Conservation (phyloP, 306 rosid species). For the Fagus crenata region DNA sequence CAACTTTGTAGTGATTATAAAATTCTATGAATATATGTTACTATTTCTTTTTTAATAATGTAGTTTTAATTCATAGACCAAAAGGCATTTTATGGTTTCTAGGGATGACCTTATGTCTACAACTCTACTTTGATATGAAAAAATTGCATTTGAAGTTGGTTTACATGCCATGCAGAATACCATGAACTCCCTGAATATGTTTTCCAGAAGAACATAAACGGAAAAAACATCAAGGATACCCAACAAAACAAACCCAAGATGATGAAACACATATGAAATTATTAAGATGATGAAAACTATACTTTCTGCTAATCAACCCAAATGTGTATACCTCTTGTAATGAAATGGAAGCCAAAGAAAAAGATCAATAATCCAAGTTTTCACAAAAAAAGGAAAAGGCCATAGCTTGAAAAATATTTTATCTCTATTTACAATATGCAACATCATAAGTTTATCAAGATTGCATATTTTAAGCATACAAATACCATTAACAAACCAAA, state of each 20-base stretch:
- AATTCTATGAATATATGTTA: constrained; percentile 1
- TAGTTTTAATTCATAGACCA: neutral
- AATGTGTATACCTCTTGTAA: too few relatives aligned
- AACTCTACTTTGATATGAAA: neutral
- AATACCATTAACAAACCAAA: too few relatives aligned
- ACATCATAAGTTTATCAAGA: too few relatives aligned
- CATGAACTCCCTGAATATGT: neutral
- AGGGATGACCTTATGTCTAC: neutral
- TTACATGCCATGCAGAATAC: neutral
- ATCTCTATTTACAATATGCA: too few relatives aligned
- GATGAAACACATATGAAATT: neutral
- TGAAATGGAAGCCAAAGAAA: too few relatives aligned
- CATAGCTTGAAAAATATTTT: neutral
- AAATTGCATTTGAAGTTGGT: neutral
- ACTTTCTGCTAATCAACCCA: too few relatives aligned
- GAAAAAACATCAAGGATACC: neutral
- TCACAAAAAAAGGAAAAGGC: neutral
- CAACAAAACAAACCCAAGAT: neutral
- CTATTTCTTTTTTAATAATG: neutral
- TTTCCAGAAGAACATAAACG: neutral
- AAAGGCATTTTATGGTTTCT: neutral
- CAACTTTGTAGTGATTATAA: neutral
- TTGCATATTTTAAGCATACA: too few relatives aligned
- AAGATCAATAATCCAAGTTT: neutral
- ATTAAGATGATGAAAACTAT: too few relatives aligned